Conservation (phyloP, 768 basidiomycete species). For the Paxillus rubicundulus region DNA sequence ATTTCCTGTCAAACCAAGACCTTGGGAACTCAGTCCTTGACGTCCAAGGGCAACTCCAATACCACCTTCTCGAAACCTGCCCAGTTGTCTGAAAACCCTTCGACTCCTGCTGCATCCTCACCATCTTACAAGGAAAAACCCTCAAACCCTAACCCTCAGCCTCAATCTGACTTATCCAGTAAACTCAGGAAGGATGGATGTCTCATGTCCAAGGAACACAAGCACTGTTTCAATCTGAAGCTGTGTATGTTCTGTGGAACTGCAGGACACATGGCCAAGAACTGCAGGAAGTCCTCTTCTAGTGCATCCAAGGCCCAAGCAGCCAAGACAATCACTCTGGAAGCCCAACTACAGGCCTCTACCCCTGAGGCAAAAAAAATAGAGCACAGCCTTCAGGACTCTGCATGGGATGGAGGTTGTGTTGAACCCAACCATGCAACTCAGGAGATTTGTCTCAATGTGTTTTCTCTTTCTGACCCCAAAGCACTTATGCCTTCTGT, state of each 20-base stretch:
- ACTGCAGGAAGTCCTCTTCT: neutral
- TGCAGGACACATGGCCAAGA: neutral
- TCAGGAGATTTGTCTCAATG: constrained; percentile 3
- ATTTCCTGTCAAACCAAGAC: no score
- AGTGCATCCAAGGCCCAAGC: neutral
- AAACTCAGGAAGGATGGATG: no score
- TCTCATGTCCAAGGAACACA: neutral
- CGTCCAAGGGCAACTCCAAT: no score
- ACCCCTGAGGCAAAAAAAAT: constrained; percentile 5
- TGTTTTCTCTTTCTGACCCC: neutral
- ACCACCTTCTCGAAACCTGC: no score
- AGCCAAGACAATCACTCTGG: neutral
- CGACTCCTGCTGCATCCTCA: neutral
- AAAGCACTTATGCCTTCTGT: no score
- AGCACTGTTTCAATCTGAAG: neutral
- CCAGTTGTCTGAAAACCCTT: neutral
- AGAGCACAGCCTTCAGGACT: no score
- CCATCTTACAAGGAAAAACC: no score
- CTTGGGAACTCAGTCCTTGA: no score
- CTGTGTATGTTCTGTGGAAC: no score
- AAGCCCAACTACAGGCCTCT: neutral
- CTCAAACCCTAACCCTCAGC: no score
- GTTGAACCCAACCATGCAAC: neutral
- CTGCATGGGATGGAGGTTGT: neutral
- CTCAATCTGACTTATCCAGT: no score